Base-by-base conservation (phyloP, 2,329 filamentous ascomycete genomes). In the Xenoacremonium recifei region DNA sequence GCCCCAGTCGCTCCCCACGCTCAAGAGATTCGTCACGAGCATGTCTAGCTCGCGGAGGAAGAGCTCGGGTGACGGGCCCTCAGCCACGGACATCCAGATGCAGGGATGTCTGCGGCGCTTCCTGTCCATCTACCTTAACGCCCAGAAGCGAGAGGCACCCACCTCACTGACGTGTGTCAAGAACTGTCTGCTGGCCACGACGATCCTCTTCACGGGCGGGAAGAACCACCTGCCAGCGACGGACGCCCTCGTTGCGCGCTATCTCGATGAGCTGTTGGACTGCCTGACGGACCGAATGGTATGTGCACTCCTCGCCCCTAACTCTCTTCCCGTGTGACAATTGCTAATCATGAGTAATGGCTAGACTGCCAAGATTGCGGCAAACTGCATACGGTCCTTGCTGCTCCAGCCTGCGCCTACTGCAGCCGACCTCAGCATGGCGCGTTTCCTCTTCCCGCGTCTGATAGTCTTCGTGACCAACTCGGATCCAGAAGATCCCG, bases 111-210 rank as follows among this genome's bases (percentile, higher is more conserved):
- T 96, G 9, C 82, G 85, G 21, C 83, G 89, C 5, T 93, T 96
- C 71, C 68, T 96, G 18, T 80, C 85, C 15, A 93, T 95, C 40
- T 82, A 90, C 52, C 74, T 86, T 17, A 75, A 87, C 51, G 85
- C 84, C 0, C 87, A 91, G 65, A 87, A 84, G 61, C 79, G 87
- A 30, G 87, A 91, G 57, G 67, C 64, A 7, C 83, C 91, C 16
- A 83, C 85, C 5, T 89, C 90, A 3, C 73, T 99, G 18, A 74
- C 85, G 2, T 95, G 90, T 62, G 92, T 96, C 58, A 96, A 95
- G 72, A 99, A 97, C 59, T 87, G 86, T 4, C 79, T 99, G 5
- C 75, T 99, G 35, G 89, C 90, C 1, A 85, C 86, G 35, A 96
- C 93, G 0, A 87, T 99, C 45, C 77, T 99, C 7, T 83, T 99